A percentile compares a stretch with the other conserved stretches of the same genome.
Conservation (phyloP, 2,329 filamentous ascomycete species). For the Hypoxylon sp. region DNA sequence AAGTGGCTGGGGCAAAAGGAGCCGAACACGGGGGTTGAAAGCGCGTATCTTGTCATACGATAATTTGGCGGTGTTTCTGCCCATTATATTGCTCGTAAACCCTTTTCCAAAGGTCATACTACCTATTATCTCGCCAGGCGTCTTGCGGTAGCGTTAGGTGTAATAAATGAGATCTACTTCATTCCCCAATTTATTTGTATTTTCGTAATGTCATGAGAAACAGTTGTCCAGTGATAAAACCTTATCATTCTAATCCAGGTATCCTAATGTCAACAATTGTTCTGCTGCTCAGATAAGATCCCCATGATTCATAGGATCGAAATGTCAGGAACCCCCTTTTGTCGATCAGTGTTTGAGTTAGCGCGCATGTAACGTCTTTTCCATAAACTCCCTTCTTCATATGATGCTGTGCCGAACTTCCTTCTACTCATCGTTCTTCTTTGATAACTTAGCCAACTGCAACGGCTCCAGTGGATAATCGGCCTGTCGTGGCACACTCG, state of each 20-base stretch:
- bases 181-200: neutral
- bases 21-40: neutral
- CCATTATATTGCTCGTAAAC: neutral
- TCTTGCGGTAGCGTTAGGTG: neutral
- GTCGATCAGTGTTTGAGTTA: slow-evolving; percentile 15
- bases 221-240: neutral
- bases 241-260: neutral
- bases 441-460: neutral
- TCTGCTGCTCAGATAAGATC: slow-evolving; percentile 6
- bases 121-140: neutral
- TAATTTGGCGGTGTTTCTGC: neutral
- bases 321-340: neutral
- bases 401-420: neutral
- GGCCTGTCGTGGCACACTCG: neutral
- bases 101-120: neutral
- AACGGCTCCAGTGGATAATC: slow-evolving; percentile 1
- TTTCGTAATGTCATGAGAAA: neutral
- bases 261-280: slow-evolving; percentile 6
- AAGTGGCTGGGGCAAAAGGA: neutral
- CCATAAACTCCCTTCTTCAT: neutral
- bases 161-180: neutral
- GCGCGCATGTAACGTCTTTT: slow-evolving; percentile 22
- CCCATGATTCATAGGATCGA: slow-evolving; percentile 6
- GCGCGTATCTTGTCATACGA: neutral
- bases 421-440: slow-evolving; percentile 1